Percentiles rank a stretch among this genome's conserved stretches.
These are phyloP conservation scores for Sequoia sempervirens DNA, from an alignment of 75 land plant species.

Conservation along the genomic window DNA sequence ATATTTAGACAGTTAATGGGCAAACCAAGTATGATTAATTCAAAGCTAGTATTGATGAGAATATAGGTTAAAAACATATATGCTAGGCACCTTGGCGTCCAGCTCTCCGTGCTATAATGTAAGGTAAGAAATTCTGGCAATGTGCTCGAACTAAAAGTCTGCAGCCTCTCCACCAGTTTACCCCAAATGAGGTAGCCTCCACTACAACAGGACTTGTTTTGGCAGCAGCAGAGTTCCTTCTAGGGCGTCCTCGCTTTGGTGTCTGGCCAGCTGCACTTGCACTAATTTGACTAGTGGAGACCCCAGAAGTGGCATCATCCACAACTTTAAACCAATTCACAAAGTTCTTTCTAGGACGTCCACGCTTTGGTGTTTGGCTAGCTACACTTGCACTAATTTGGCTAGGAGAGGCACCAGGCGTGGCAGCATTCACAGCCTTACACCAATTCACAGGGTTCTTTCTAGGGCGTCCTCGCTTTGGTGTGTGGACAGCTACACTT, in stretches of 20 bases:
- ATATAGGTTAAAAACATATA: not conserved
- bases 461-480: conserved; percentile 7
- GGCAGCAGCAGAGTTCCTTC: not conserved
- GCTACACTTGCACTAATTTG: conserved; percentile 16
- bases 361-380: conserved; percentile 17
- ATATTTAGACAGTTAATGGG: not conserved
- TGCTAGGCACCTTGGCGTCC: conserved; percentile 74
- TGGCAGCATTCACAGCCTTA: conserved; percentile 51
- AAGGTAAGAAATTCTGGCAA: conserved; percentile 76
- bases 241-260: conserved; percentile 24
- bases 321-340: conserved; percentile 56
- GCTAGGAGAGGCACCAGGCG: conserved; percentile 49
- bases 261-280: conserved; percentile 15
- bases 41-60: not conserved
- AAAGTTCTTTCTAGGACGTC: not conserved
- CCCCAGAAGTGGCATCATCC: conserved; percentile 49
- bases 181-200: conserved; percentile 18
- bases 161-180: conserved; percentile 83
- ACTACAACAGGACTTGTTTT: conserved; percentile 12
- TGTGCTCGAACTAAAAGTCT: conserved; percentile 51
- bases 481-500: conserved; percentile 2
- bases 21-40: not conserved
- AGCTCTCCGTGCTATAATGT: conserved; percentile 34
- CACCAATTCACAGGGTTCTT: conserved; percentile 37
- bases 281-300: conserved; percentile 40